Base-by-base conservation (phyloP, 306 rosid genomes). In the Benincasa hispida region DNA sequence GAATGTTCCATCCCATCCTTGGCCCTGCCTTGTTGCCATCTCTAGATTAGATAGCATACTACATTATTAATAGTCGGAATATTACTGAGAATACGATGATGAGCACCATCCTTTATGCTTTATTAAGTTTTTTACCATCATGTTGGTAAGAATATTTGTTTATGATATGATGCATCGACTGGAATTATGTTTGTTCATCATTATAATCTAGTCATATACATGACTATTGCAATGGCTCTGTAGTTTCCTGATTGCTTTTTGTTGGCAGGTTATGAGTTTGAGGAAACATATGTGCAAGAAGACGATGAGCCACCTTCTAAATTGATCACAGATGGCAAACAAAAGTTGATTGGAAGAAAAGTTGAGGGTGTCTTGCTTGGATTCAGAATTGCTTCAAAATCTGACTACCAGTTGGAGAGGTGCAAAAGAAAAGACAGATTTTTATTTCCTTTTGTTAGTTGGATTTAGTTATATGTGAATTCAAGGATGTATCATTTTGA, bases 331-430 rank as follows among this genome's bases (percentile, higher is more conserved):
- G 96, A 90, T 76, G 72, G 77, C 50, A 86, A 80, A 79, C 87
- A 70, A 80, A 86, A 84, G 84, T 81, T 81, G 70, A 78, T 84
- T 79, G 51, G n/a, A 72, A 91, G 24, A 72, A 91, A 84, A 87
- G 85, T 83, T 75, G 82, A 66, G 62, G 86, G 84, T 80, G 76
- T 79, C 85, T 86, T 94, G 72, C 91, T 82, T 75, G 97, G 99
- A 78, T 94, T 92, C 81, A 90, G 84, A 84, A 83, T 83, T 79
- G 90, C 95, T 67, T 89, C 92, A 61, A 87, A 86, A 81, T 79
- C 97, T 79, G 96, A 90, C 88, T 88, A 87, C 76, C 92, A 82
- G 85, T 83, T 83, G 77, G 92, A 92, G 74, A 89, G 99, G 99
- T 92, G 78, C 69, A 45, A 75, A 17, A 17, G 0, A 18, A 19